Percentiles rank a stretch among this genome's conserved stretches.
phyloP scores from a whole-genome alignment of 805 yeast genomes.

The Candida boleticola region DNA sequence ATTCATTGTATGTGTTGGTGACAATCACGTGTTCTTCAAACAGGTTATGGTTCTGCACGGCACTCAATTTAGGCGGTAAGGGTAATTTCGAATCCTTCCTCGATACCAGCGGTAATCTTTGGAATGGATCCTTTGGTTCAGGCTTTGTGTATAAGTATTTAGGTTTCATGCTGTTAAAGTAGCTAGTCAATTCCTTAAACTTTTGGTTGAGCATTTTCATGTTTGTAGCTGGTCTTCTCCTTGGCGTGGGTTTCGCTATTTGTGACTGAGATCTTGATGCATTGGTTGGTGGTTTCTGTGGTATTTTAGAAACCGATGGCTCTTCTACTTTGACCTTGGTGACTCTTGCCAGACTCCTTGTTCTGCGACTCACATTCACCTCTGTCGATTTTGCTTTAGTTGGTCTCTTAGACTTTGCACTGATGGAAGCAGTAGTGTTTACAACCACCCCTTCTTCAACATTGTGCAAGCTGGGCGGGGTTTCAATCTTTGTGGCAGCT shows the following conservation, averaged over 20 bases:
- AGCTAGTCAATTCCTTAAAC: neutral
- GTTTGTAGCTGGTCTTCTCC: neutral
- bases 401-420: neutral
- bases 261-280: no score
- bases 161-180: slow-evolving; percentile 1
- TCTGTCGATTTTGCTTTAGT: neutral
- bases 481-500: neutral
- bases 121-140: neutral
- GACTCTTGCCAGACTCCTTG: no score
- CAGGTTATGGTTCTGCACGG: neutral
- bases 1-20: slow-evolving; percentile 15
- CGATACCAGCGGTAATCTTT: neutral
- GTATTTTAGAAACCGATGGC: no score
- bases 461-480: neutral
- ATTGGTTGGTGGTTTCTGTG: no score
- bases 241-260: neutral
- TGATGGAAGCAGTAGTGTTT: neutral
- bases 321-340: no score
- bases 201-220: neutral
- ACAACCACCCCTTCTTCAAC: neutral
- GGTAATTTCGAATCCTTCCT: neutral
- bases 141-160: neutral
- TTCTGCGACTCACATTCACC: neutral
- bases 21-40: slow-evolving; percentile 18
- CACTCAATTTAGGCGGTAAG: neutral